A percentile compares a stretch with the other conserved stretches of the same genome.
Evolutionary conservation across 2,329 filamentous ascomycete genomes (phyloP).

Genomic region (Colletotrichum zoysiae): DNA sequence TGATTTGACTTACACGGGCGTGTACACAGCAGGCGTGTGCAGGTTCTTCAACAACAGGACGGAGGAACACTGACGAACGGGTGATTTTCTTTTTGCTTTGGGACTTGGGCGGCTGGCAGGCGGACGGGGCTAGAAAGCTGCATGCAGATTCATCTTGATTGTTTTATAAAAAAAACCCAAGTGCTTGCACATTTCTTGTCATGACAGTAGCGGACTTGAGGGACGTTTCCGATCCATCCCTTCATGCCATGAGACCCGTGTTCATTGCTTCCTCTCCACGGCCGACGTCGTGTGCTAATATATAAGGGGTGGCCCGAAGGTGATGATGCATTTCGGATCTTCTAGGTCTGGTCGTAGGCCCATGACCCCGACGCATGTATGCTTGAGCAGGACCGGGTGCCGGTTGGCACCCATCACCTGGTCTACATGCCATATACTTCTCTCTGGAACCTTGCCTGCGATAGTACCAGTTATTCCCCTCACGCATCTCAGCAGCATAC

Average conservation of each 20-base stretch:
- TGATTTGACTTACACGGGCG: slow-evolving; percentile 29
- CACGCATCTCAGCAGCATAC: neutral
- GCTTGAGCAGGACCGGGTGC: neutral
- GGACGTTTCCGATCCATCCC: neutral
- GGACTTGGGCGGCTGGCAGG: slow-evolving; percentile 30
- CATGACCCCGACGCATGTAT: neutral
- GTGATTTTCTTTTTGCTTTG: slow-evolving; percentile 36
- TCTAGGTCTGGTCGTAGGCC: neutral
- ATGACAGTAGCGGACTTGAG: neutral
- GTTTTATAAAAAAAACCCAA: neutral
- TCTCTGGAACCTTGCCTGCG: neutral
- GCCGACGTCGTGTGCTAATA: too few relatives aligned
- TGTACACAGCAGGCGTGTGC: slow-evolving; percentile 35
- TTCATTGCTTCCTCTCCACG: neutral
- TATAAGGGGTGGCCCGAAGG: neutral
- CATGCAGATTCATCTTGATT: slow-evolving; percentile 36
- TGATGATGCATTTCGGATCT: neutral
- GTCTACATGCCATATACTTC: neutral
- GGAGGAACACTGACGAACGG: slow-evolving; percentile 34
- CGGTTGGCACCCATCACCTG: neutral
- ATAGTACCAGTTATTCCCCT: neutral
- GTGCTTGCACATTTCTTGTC: slow-evolving; percentile 5
- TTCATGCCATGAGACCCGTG: neutral
- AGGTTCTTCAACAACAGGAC: slow-evolving; percentile 34
- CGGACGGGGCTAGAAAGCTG: slow-evolving; percentile 35